Conservation (phyloP, 2,329 filamentous ascomycete genomes). For the Scedosporium dehoogii region DNA sequence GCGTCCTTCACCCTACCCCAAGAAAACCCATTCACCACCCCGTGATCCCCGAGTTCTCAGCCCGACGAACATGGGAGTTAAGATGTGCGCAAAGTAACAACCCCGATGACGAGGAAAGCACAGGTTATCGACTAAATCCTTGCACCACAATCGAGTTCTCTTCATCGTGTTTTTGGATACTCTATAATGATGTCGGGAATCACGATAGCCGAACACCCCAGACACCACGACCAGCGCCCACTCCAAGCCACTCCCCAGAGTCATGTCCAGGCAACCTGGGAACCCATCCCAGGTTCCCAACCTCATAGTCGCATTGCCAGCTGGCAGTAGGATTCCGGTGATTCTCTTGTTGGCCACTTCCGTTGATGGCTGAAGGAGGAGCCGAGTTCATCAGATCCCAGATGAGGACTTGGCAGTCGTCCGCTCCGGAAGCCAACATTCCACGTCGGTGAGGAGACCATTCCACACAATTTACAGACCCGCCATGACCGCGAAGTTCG, state of each 20-base stretch:
- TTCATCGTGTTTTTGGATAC: neutral
- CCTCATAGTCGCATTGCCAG: constrained; percentile 82
- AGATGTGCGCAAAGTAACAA: neutral
- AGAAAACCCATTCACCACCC: no score
- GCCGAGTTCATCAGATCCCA: constrained; percentile 79
- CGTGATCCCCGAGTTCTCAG: no score
- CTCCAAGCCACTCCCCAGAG: constrained; percentile 73
- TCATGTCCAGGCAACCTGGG: constrained; percentile 60
- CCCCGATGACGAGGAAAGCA: neutral
- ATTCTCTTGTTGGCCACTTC: constrained; percentile 42
- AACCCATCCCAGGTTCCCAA: constrained; percentile 78
- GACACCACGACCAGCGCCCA: constrained; percentile 69
- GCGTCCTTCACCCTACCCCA: no score
- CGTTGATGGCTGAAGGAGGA: constrained; percentile 37
- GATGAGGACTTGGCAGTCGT: constrained; percentile 83
- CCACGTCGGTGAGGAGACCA: constrained; percentile 86
- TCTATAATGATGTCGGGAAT: neutral
- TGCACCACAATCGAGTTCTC: neutral
- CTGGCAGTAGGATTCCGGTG: constrained; percentile 60
- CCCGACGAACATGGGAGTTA: no score
- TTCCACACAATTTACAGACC: constrained; percentile 83
- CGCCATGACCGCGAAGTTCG: constrained; percentile 81
- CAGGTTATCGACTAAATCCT: constrained; percentile 5
- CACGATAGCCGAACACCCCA: constrained; percentile 54
- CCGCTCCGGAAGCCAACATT: constrained; percentile 80